Conservation (phyloP, 371 early-diverging fungal species). For the Mortierella sp. region DNA sequence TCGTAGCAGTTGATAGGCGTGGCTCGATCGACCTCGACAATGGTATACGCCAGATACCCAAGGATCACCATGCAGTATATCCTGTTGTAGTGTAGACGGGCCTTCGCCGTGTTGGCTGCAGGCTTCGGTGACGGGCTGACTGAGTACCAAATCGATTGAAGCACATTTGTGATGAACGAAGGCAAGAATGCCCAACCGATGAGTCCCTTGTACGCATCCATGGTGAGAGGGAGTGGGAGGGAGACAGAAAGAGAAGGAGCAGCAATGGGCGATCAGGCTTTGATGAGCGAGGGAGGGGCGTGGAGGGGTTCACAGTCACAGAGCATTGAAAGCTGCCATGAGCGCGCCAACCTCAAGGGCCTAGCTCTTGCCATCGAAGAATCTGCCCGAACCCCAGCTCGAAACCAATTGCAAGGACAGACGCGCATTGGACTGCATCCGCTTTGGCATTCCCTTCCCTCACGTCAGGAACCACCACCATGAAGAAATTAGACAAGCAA, state of each 20-base stretch:
- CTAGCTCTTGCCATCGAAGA: no score
- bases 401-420: not conserved
- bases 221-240: not conserved
- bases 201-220: conserved; percentile 44
- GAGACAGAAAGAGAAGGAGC: not conserved
- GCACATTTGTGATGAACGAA: conserved; percentile 51
- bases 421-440: not conserved
- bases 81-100: conserved; percentile 53
- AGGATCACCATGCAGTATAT: conserved; percentile 61
- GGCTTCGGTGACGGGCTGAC: conserved; percentile 51
- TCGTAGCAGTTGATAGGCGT: conserved; percentile 60
- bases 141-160: conserved; percentile 58
- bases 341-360: no score
- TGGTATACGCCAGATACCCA: conserved; percentile 62
- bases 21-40: conserved; percentile 59
- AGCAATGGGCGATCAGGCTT: no score
- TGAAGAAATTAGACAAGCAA: conserved; percentile 25
- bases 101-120: conserved; percentile 46
- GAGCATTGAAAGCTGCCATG: no score
- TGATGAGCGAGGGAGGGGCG: no score
- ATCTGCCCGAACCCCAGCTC: no score
- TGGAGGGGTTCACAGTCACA: no score
- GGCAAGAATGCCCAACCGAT: conserved; percentile 56
- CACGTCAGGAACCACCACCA: conserved; percentile 3
- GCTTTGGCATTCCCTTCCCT: not conserved